Evolutionary conservation across 106 monocot species (phyloP), one percentile per base, ranked within the genome.

Genomic region (Dendrobium catenatum): DNA sequence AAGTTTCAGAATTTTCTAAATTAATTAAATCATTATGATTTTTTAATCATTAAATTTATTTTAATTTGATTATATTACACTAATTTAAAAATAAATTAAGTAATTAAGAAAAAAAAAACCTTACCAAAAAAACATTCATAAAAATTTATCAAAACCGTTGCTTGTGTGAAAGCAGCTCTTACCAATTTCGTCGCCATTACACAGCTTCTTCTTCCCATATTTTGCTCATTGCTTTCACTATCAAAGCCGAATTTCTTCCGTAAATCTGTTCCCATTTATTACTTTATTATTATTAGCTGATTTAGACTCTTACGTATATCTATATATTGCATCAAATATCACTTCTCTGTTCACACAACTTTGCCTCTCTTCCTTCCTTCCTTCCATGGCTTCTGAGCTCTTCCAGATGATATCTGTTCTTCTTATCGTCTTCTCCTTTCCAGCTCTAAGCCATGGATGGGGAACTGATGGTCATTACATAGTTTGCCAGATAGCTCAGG

Each of bases 401-500:
- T 37, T 51, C 10, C 78, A 78, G 16, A 49, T 47, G 37, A 7
- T 11, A 40, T 20, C 46, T 33, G n/a, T 11, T 42, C 75, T 55
- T 85, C 59, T 18, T 56, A 16, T 90, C 1, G 10, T 81, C 17
- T 55, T 82, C n/a, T 61, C 67, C 10, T 66, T 88, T 17, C 86
- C 86, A 66, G 58, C 73, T 72, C 9, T 78, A 8, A 76, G 68
- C 68, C 79, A 83, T 78, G 89, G 84, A 20, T 91, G 91, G 91
- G 91, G 89, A 55, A 15, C 78, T 4, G 89, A 91, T 66, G 91
- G 91, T 0, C 91, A 91, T 51, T 76, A 64, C 73, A 91, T 85
- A 16, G 77, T 87, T 27, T 91, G 91, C 80, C 78, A 84, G 73
- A 85, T 91, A 56, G 91, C 91, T 20, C 91, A 91, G 81, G 91